Evolutionary conservation across 2,329 filamentous ascomycete species (phyloP).

Genomic region (Aspergillus uvarum): DNA sequence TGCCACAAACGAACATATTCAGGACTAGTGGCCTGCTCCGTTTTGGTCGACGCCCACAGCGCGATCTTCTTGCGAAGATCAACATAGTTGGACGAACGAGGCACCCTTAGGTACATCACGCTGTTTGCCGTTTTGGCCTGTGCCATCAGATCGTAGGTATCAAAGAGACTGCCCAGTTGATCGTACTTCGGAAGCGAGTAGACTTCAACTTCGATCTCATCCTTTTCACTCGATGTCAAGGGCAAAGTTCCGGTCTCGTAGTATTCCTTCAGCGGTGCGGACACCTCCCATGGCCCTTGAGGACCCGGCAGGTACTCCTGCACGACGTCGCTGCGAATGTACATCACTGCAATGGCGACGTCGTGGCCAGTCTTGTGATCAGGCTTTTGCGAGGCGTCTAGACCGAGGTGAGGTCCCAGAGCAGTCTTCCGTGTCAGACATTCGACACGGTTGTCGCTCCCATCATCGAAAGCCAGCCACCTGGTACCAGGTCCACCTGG

Average conservation of each 20-base stretch:
- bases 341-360: slow-evolving; percentile 57
- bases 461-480: slow-evolving; percentile 62
- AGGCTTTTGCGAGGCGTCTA: slow-evolving; percentile 41
- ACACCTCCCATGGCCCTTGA: slow-evolving; percentile 50
- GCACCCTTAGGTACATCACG: slow-evolving; percentile 38
- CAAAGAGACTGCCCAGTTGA: slow-evolving; percentile 40
- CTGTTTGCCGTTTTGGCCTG: slow-evolving; percentile 34
- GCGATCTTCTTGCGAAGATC: slow-evolving; percentile 42
- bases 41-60: slow-evolving; percentile 28
- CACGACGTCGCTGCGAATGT: slow-evolving; percentile 53
- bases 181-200: slow-evolving; percentile 39
- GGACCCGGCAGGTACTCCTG: slow-evolving; percentile 42
- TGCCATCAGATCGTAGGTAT: slow-evolving; percentile 46
- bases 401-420: slow-evolving; percentile 52
- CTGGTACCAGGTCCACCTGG: slow-evolving; percentile 56
- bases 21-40: slow-evolving; percentile 22
- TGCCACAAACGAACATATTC: slow-evolving; percentile 44
- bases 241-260: slow-evolving; percentile 33
- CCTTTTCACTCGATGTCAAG: slow-evolving; percentile 11
- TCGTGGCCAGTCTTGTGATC: slow-evolving; percentile 47
- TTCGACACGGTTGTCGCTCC: slow-evolving; percentile 55
- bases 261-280: slow-evolving; percentile 43
- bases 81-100: slow-evolving; percentile 33
- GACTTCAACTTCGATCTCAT: slow-evolving; percentile 40
- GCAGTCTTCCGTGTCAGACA: slow-evolving; percentile 59